Evolutionary conservation across 257 asterid species (phyloP).

Genomic region (Knoxia roxburghii): DNA sequence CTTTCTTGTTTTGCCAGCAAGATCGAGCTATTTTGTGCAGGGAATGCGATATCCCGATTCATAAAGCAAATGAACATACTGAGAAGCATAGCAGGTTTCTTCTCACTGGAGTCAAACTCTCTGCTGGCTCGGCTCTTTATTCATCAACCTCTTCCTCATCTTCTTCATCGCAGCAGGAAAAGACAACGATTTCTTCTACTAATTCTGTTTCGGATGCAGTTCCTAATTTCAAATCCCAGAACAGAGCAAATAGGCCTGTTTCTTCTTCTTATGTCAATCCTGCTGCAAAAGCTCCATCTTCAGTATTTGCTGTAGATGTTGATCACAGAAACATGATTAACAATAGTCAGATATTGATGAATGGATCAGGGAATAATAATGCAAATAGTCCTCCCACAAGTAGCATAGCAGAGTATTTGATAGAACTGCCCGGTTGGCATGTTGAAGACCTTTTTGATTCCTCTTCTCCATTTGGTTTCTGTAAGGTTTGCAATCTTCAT

Average conservation of each 20-base stretch:
- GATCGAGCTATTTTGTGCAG: constrained; percentile 86
- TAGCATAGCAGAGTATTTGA: constrained; percentile 76
- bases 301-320: constrained; percentile 14
- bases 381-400: constrained; percentile 33
- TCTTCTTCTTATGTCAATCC: constrained; percentile 4
- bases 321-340: constrained; percentile 9
- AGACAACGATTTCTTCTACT: constrained; percentile 16
- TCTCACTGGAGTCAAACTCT: constrained; percentile 63
- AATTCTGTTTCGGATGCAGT: constrained; percentile 26
- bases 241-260: constrained; percentile 17
- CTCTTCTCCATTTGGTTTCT: constrained; percentile 40
- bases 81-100: constrained; percentile 73
- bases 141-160: constrained; percentile 25
- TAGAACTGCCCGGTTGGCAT: constrained; percentile 85
- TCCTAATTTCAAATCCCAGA: constrained; percentile 28
- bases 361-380: constrained; percentile 9
- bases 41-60: constrained; percentile 72
- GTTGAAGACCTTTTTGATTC: constrained; percentile 78
- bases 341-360: constrained; percentile 17
- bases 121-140: constrained; percentile 44
- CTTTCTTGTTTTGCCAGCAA: constrained; percentile 84
- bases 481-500: constrained; percentile 43
- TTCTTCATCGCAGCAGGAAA: constrained; percentile 6
- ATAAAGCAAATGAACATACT: constrained; percentile 69
- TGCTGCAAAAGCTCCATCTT: constrained; percentile 15